Evolutionary conservation across 2,329 filamentous ascomycete genomes (phyloP).

Genomic region (Fusarium buharicum): DNA sequence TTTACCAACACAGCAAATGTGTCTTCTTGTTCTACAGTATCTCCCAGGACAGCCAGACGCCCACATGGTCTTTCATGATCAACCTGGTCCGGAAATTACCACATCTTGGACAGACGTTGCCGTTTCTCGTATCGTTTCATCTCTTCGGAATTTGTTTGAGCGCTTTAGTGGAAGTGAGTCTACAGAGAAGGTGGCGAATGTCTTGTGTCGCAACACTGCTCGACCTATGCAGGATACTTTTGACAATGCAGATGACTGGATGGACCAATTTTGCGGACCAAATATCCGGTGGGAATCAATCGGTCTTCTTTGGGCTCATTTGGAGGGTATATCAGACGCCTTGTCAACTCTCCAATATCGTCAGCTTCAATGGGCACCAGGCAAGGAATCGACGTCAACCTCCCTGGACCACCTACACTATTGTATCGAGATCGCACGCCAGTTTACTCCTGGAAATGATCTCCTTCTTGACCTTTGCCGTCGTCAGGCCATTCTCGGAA

Average conservation of each 20-base stretch:
- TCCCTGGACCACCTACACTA: conserved; percentile 36
- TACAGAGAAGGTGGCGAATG: conserved; percentile 49
- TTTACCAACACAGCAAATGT: conserved; percentile 34
- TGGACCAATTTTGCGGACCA: conserved; percentile 52
- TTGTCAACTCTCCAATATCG: conserved; percentile 17
- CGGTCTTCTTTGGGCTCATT: conserved; percentile 51
- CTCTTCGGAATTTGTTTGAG: conserved; percentile 49
- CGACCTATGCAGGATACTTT: conserved; percentile 51
- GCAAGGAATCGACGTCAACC: conserved; percentile 6
- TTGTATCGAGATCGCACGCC: conserved; percentile 48
- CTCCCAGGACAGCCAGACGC: conserved; percentile 27
- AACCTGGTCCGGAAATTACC: conserved; percentile 11
- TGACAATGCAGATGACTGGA: conserved; percentile 50
- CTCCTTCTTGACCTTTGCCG: conserved; percentile 53
- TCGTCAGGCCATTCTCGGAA: conserved; percentile 50
- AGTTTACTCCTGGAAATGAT: conserved; percentile 49
- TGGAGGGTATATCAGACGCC: conserved; percentile 30
- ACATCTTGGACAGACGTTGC: conserved; percentile 50
- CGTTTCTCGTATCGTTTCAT: conserved; percentile 47
- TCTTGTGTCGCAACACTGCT: conserved; percentile 53
- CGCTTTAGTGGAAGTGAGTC: conserved; percentile 42
- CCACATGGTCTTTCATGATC: conserved; percentile 26
- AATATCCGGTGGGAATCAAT: conserved; percentile 58
- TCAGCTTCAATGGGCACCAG: conserved; percentile 18
- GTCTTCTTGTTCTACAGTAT: conserved; percentile 20